Conservation (phyloP, 2,329 filamentous ascomycete species). For the Nemania sp. region DNA sequence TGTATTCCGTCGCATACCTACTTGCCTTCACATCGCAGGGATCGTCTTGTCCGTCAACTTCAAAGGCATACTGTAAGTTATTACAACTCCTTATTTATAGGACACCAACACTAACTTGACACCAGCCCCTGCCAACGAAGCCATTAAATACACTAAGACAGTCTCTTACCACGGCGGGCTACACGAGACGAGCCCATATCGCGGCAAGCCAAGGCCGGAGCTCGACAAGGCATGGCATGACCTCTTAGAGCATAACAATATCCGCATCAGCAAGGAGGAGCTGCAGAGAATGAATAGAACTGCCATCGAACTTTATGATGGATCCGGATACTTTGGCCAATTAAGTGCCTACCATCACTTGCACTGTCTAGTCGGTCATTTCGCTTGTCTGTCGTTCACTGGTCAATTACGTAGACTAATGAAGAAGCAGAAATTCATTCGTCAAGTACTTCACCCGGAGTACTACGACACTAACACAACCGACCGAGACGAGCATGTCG, state of each 20-base stretch:
- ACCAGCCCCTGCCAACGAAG: background rate
- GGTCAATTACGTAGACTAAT: background rate
- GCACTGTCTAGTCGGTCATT: background rate
- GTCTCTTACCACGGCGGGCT: background rate
- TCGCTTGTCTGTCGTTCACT: background rate
- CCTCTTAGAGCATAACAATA: background rate
- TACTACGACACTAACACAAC: background rate
- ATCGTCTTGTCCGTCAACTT: background rate
- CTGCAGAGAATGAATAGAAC: background rate
- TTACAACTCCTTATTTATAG: background rate
- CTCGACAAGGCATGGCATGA: background rate
- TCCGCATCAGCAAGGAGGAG: background rate
- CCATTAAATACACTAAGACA: background rate
- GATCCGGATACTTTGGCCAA: background rate
- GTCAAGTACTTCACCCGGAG: background rate
- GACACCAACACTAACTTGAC: background rate
- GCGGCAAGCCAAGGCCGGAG: background rate
- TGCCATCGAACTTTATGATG: background rate
- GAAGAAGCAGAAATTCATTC: background rate
- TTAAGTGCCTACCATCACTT: slow-evolving; percentile 1
- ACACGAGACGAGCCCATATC: background rate
- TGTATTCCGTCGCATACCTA: background rate
- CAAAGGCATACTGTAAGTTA: slow-evolving; percentile 2
- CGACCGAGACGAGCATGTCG: background rate
- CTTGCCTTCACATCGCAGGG: background rate